Conservation (phyloP, 139 green algal species). For the Monoraphidium neglectum region DNA sequence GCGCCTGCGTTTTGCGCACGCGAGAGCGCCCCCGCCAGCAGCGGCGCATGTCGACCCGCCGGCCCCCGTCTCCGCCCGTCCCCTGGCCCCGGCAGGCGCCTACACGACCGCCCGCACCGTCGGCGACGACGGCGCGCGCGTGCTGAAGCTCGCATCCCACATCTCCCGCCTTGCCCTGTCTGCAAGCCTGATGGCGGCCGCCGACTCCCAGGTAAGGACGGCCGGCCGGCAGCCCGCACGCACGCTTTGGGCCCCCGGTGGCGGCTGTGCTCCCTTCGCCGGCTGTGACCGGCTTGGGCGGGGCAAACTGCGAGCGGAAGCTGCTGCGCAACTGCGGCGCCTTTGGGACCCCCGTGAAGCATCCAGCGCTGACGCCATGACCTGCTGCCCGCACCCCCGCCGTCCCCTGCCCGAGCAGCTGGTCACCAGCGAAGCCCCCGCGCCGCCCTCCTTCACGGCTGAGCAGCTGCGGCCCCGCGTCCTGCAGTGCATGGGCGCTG, state of each 20-base stretch:
- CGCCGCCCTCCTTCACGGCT: no score
- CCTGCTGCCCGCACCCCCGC: not conserved
- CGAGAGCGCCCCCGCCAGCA: not conserved
- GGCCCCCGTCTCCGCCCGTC: not conserved
- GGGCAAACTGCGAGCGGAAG: no score
- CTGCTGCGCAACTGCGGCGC: no score
- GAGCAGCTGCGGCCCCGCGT: no score
- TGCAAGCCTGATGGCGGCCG: constrained; percentile 49
- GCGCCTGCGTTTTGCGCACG: not conserved
- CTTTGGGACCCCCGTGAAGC: no score
- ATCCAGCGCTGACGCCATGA: not conserved
- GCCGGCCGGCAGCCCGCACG: no score
- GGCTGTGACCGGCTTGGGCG: no score
- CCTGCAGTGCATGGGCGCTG: no score
- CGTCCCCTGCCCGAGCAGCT: no score
- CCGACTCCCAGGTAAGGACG: constrained; percentile 15
- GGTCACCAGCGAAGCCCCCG: no score
- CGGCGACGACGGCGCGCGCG: constrained; percentile 4
- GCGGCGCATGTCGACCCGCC: not conserved
- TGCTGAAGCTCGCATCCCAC: constrained; percentile 66
- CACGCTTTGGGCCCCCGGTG: no score
- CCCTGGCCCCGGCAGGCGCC: constrained; percentile 46
- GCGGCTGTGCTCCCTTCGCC: no score
- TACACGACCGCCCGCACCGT: constrained; percentile 71
- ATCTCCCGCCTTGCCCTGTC: constrained; percentile 55